These are phyloP conservation scores for Pseudogymnoascus sp. DNA, from an alignment of 2,329 filamentous ascomycete genomes.

Conservation along the genomic window DNA sequence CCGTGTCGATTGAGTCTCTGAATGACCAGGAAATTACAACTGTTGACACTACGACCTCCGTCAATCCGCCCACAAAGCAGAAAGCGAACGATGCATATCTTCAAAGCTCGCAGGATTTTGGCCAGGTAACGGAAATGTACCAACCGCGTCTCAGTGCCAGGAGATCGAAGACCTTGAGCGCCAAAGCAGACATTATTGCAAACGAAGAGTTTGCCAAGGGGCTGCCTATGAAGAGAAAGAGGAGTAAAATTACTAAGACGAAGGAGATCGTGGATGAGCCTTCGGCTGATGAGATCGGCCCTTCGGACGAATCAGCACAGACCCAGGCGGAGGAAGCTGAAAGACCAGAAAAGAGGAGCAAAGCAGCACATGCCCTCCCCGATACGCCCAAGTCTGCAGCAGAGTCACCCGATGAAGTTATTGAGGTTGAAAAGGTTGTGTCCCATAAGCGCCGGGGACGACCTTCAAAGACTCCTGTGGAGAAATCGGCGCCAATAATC, in stretches of 20 bases:
- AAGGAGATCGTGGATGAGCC: not conserved
- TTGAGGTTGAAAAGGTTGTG: not conserved
- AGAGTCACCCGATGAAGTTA: not conserved
- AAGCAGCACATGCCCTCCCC: not conserved
- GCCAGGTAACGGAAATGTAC: slow-evolving; percentile 10
- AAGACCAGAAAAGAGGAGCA: not conserved
- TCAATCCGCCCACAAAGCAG: not conserved
- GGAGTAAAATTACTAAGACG: not conserved
- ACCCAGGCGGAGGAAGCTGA: not conserved
- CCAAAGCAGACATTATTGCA: slow-evolving; percentile 5
- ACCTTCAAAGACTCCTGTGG: not conserved
- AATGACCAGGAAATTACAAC: not conserved
- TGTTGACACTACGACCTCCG: not conserved
- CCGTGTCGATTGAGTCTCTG: not conserved
- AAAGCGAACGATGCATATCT: not conserved
- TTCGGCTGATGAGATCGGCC: slow-evolving; percentile 2
- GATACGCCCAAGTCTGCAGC: not conserved
- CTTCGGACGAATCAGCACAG: not conserved
- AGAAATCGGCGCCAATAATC: not conserved
- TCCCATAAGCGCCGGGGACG: not conserved
- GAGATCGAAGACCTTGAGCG: slow-evolving; percentile 12
- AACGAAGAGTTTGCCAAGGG: slow-evolving; percentile 3
- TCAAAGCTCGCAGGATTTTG: slow-evolving; percentile 10
- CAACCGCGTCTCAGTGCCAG: slow-evolving; percentile 13
- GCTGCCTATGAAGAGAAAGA: not conserved